phyloP scores from a whole-genome alignment of 78 protist species.

The Bigelowiella natans region DNA sequence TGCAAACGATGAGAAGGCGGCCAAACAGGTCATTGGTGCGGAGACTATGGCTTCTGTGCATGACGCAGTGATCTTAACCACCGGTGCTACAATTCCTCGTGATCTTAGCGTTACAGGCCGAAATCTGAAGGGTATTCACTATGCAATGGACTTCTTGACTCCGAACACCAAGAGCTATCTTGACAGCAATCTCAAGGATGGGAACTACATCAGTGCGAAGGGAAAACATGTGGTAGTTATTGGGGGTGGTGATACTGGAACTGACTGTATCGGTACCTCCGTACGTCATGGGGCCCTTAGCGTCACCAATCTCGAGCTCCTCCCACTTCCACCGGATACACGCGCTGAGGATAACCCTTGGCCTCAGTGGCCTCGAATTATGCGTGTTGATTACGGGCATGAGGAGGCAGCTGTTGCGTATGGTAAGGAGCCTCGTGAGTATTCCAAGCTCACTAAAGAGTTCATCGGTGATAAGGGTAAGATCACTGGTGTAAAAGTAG shows the following conservation, averaged over 20 bases:
- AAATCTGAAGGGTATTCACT: constrained; percentile 43
- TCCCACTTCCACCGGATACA: constrained; percentile 1
- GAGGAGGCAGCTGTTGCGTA: constrained; percentile 48
- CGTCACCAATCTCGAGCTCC: constrained; percentile 54
- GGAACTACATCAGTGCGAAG: constrained; percentile 29
- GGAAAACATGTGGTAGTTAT: constrained; percentile 67
- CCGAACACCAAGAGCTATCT: constrained; percentile 1
- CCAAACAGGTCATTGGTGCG: background rate
- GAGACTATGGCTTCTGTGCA: background rate
- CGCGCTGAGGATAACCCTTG: constrained; percentile 21
- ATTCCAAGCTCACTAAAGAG: constrained; percentile 42
- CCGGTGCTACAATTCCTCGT: constrained; percentile 58
- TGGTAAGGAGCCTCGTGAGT: constrained; percentile 41
- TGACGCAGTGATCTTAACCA: constrained; percentile 49
- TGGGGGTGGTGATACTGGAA: constrained; percentile 78
- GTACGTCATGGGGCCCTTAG: constrained; percentile 20
- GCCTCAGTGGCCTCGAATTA: constrained; percentile 52
- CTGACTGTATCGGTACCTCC: constrained; percentile 57
- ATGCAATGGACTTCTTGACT: constrained; percentile 63
- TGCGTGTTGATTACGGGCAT: constrained; percentile 70
- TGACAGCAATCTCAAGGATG: background rate
- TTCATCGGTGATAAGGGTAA: constrained; percentile 42
- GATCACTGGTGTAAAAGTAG: constrained; percentile 45
- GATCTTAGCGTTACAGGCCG: constrained; percentile 60
- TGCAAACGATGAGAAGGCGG: background rate